These are phyloP conservation scores for Nicotiana rustica DNA, from an alignment of 305 asterid species.

Conservation along the genomic window DNA sequence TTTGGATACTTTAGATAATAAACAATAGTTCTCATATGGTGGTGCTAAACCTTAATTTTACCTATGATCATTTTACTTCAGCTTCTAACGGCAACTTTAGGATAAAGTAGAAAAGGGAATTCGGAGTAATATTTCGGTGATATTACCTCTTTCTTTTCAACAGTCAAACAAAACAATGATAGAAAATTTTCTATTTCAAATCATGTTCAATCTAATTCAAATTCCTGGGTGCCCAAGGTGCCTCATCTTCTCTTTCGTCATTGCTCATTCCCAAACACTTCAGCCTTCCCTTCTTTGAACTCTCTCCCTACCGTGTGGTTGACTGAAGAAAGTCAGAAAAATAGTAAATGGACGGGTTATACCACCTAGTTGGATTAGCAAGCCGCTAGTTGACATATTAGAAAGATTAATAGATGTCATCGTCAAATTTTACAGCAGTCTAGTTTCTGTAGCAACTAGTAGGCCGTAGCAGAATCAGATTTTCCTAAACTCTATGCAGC, in stretches of 20 bases:
- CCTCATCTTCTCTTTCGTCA: too few relatives aligned
- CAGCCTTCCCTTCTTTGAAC: too few relatives aligned
- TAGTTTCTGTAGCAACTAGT: background rate
- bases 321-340: too few relatives aligned
- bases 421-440: background rate
- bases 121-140: background rate
- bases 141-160: background rate
- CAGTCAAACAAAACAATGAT: background rate
- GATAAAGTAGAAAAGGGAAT: background rate
- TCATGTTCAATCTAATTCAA: background rate
- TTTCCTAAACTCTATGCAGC: background rate
- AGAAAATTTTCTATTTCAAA: background rate
- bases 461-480: background rate
- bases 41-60: background rate
- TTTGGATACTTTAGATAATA: background rate
- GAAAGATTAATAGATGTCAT: background rate
- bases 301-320: too few relatives aligned
- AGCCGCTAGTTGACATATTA: background rate
- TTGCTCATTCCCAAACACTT: too few relatives aligned
- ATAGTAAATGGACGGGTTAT: conserved; percentile 4
- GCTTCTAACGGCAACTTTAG: background rate
- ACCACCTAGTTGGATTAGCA: background rate
- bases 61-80: background rate
- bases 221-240: background rate
- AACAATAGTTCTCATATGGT: background rate